Percentiles rank a stretch among this genome's conserved stretches.
These are phyloP conservation scores for Lactarius pseudohatsudake DNA, from an alignment of 768 basidiomycete species.

Conservation along the genomic window DNA sequence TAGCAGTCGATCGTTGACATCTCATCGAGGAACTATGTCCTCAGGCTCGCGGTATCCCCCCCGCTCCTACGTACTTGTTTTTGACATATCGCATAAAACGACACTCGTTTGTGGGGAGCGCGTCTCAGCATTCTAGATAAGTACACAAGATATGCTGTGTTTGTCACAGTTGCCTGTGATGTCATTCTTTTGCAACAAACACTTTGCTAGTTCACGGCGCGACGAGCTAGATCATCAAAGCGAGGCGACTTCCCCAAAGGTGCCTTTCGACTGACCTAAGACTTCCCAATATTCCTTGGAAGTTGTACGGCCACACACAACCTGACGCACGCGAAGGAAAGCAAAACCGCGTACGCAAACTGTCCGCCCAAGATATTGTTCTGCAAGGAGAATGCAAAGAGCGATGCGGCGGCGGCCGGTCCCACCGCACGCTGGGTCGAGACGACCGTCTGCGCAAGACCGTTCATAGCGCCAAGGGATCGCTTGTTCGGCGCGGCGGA, in stretches of 20 bases:
- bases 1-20: not conserved
- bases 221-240: too few species aligned
- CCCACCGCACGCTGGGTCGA: conserved; percentile 49
- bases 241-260: too few species aligned
- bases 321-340: not conserved
- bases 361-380: conserved; percentile 46
- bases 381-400: conserved; percentile 55
- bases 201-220: too few species aligned
- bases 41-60: too few species aligned
- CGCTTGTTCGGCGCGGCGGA: conserved; percentile 34
- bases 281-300: not conserved
- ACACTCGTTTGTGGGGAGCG: too few species aligned
- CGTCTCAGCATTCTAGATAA: too few species aligned
- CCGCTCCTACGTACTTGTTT: not conserved
- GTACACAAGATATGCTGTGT: too few species aligned
- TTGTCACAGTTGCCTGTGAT: too few species aligned
- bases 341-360: conserved; percentile 38
- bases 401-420: conserved; percentile 32
- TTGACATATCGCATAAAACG: not conserved
- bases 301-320: not conserved
- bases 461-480: conserved; percentile 42
- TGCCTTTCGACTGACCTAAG: too few species aligned
- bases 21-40: not conserved
- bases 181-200: too few species aligned
- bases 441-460: conserved; percentile 45